Percentiles rank a stretch among this genome's conserved stretches.
Evolutionary conservation across 495 filamentous ascomycete species (phyloP).

Genomic region (Bathelium albidoporum): DNA sequence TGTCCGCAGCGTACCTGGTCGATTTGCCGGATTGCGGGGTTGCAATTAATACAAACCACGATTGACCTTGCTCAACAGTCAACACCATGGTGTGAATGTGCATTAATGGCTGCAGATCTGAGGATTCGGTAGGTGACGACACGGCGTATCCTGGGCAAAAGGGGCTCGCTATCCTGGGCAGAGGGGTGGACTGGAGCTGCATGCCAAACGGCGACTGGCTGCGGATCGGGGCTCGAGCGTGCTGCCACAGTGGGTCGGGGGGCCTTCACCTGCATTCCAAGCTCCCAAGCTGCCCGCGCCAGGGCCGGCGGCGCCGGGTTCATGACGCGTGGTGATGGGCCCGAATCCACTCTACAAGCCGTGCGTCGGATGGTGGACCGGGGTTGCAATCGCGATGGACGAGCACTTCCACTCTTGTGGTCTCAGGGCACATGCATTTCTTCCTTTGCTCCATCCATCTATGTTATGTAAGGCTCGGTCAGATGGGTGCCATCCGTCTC

Average conservation of each 20-base stretch:
- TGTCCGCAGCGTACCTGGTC: neutral
- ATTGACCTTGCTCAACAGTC: neutral
- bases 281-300: too few relatives aligned
- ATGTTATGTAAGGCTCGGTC: neutral
- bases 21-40: neutral
- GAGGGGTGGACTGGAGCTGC: neutral
- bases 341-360: neutral
- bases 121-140: neutral
- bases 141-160: neutral
- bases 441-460: neutral
- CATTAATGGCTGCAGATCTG: neutral
- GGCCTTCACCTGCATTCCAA: neutral
- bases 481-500: neutral
- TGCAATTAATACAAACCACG: neutral
- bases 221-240: neutral
- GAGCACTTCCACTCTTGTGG: neutral
- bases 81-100: neutral
- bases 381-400: neutral
- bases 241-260: neutral
- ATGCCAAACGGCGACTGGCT: neutral
- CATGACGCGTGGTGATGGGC: neutral
- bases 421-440: neutral
- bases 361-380: neutral
- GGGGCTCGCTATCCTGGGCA: neutral
- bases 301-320: neutral